Conservation (phyloP, 1,139 yeast genomes). For the Hemisphaericaspora xylofermentans region DNA sequence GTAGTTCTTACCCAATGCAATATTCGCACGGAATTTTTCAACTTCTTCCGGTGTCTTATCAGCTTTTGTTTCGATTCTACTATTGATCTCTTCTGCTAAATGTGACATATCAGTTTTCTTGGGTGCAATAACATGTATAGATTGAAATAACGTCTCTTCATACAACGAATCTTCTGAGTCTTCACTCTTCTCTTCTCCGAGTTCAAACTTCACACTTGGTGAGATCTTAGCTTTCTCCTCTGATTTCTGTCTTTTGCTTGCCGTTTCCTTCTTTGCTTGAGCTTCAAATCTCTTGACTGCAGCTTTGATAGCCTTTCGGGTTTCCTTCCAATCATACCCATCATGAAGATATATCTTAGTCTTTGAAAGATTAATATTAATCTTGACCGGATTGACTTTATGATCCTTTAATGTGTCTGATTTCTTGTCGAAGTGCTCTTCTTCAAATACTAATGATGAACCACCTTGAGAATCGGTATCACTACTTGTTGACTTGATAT, state of each 20-base stretch:
- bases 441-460: conserved; percentile 11
- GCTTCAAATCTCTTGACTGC: conserved; percentile 64
- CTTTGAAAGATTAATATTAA: conserved; percentile 37
- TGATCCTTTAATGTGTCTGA: neutral
- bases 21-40: conserved; percentile 17
- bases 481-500: conserved; percentile 5
- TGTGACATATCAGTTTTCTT: conserved; percentile 46
- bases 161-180: conserved; percentile 31
- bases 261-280: conserved; percentile 16
- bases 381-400: conserved; percentile 27
- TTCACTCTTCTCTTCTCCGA: conserved; percentile 13
- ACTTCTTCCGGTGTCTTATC: conserved; percentile 9
- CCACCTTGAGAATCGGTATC: conserved; percentile 10
- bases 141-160: conserved; percentile 69
- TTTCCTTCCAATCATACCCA: conserved; percentile 91
- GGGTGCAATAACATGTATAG: conserved; percentile 68
- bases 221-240: neutral
- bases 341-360: conserved; percentile 64
- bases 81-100: conserved; percentile 55
- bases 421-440: conserved; percentile 13
- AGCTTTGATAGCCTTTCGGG: conserved; percentile 62
- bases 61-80: conserved; percentile 28
- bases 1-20: conserved; percentile 26
- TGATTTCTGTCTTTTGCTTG: neutral
- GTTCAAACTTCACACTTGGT: conserved; percentile 2